Conservation (phyloP, 768 basidiomycete genomes). For the Chalciporus chontae region DNA sequence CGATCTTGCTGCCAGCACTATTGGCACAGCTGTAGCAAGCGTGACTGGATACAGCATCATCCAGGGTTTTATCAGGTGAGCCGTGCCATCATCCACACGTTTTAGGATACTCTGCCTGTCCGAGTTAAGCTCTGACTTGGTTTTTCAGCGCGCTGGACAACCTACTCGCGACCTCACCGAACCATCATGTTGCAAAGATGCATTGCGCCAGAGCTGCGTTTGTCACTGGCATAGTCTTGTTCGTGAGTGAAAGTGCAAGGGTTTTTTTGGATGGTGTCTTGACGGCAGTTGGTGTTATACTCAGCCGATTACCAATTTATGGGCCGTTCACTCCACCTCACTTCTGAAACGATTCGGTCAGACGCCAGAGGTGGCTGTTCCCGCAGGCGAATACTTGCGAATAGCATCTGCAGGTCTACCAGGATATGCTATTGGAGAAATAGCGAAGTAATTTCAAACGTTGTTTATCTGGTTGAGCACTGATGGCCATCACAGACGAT, state of each 20-base stretch:
- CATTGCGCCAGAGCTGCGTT: conserved; percentile 18
- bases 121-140: conserved; percentile 12
- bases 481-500: conserved; percentile 16
- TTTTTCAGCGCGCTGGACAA: conserved; percentile 19
- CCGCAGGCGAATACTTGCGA: conserved; percentile 39
- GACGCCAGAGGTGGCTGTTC: conserved; percentile 37
- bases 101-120: not conserved
- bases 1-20: conserved; percentile 48
- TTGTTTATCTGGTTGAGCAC: not conserved
- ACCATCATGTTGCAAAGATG: conserved; percentile 13
- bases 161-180: conserved; percentile 11
- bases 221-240: conserved; percentile 21
- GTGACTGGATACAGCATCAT: conserved; percentile 44
- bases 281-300: not conserved
- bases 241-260: conserved; percentile 11
- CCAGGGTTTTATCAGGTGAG: conserved; percentile 36
- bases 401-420: conserved; percentile 41
- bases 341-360: conserved; percentile 37
- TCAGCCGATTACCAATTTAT: conserved; percentile 24
- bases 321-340: conserved; percentile 26
- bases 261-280: not conserved
- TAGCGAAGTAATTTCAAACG: conserved; percentile 31
- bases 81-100: conserved; percentile 6
- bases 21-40: conserved; percentile 38
- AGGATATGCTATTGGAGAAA: conserved; percentile 42